Evolutionary conservation across 352 stramenopile species (phyloP), one percentile per base, ranked within the genome.

Genomic region (Phytopythium litorale): DNA sequence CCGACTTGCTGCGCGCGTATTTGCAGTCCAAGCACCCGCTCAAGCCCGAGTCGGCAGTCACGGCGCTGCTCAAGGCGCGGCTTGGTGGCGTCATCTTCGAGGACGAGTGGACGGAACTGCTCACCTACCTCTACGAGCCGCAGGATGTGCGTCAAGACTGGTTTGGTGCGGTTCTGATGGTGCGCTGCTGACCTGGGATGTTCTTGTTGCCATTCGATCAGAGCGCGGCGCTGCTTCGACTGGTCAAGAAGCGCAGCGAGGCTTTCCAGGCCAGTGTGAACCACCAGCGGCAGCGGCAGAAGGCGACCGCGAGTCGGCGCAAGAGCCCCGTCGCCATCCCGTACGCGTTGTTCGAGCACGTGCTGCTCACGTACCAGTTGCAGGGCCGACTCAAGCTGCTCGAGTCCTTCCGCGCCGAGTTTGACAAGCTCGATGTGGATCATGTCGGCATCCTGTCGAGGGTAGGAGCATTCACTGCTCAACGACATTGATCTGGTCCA

Each of bases 121-220:
- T 94, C 56, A 79, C 69, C 11, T 94, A 94, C 61, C 71, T 94
- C 28, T 94, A 94, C 56, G 79, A 90, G 25, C 67, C 78, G 35
- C 73, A 82, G 56, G 84, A 94, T 51, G 81, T 89, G 70, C 19
- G 74, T 79, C 52, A 19, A 35, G 13, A 2, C 11, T 37, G 15
- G n/a, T n/a, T 35, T 56, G 37, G 4, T 43, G 38, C 15, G 46
- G 19, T 45, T 19, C 8, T 65, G 25, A 58, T 45, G 2, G 13
- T 56, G 15, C 23, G 3, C 13, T 70, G 8, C 16, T 30, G 56
- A 42, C 30, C 56, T 19, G 13, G 18, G 18, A 35, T 59, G 0
- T 16, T 66, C n/a, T 42, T 64, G 21, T 51, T 42, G 9, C 18
- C 1, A 13, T 28, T n/a, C 13, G 32, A 46, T n/a, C 52, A 89